Base-by-base conservation (phyloP, 2,329 filamentous ascomycete genomes). In the Berkeleyomyces rouxiae region DNA sequence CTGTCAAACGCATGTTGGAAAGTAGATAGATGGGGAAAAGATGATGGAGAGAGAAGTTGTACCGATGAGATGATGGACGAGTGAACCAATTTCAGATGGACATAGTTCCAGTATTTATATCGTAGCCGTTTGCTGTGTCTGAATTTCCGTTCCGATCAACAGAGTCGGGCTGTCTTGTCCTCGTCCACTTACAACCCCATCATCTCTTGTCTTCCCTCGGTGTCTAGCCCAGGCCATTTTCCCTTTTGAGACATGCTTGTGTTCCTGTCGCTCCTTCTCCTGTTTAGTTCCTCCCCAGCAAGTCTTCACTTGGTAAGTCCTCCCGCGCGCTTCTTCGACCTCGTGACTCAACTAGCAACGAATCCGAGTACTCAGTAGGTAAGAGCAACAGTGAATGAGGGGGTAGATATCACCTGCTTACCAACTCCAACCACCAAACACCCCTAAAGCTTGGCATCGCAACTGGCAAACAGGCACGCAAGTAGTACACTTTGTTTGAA, bases 1-100 rank as follows among this genome's bases (percentile, higher is more conserved):
- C 23, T 23, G 51, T 37, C 57, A 62, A 57, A 39, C 62, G 64
- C 64, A 66, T 66, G 42, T 46, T 63, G 61, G 42, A 44, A 10
- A 36, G 13, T 13, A 16, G 40, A 31, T 6, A 53, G 55, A 31
- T 59, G 10, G 13, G 40, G 2, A n/a, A 39, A 57, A 10, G 16
- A 16, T 43, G 42, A 36, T 40, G 6, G 13, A 47, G n/a, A 40
- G 42, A 10, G 36, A 61, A 16, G 23, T 43, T n/a, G 16, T 42
- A 2, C 23, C 2, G 23, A 23, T 23, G 23, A 23, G 23, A 23
- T 23, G 23, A 23, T 23, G 23, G 23, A 2, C 23, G 23, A 23
- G 23, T 23, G 23, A 23, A 23, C 23, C 23, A 23, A 23, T 1
- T 23, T 23, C 23, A 23, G 23, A 23, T 23, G 23, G 23, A 2